Percentiles rank a stretch among this genome's conserved stretches.
These are phyloP conservation scores for Lonicera japonica DNA, from an alignment of 129 eudicot genomes.

Conservation along the genomic window DNA sequence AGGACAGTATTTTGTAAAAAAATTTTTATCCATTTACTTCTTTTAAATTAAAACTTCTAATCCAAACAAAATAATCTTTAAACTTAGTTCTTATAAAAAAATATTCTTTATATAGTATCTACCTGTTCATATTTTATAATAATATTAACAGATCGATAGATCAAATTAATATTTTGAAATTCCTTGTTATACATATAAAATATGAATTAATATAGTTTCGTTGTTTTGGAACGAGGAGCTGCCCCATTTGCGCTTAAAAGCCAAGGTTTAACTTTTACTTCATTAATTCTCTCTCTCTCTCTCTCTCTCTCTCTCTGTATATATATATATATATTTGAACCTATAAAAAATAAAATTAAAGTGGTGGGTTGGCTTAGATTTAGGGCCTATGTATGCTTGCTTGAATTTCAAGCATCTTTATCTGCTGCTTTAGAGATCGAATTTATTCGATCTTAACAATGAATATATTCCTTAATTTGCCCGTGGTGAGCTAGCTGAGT, in stretches of 20 bases:
- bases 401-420: slow-evolving; percentile 74
- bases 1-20: too few relatives aligned
- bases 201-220: too few relatives aligned
- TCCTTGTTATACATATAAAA: too few relatives aligned
- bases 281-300: slow-evolving; percentile 1
- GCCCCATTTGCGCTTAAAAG: slow-evolving; percentile 28
- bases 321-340: neutral
- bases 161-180: too few relatives aligned
- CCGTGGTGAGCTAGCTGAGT: slow-evolving; percentile 12
- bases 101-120: too few relatives aligned
- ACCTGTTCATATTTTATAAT: too few relatives aligned
- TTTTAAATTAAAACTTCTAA: too few relatives aligned
- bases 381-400: slow-evolving; percentile 38
- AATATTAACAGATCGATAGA: too few relatives aligned
- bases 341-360: slow-evolving; percentile 20
- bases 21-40: too few relatives aligned
- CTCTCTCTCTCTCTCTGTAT: too few relatives aligned
- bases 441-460: slow-evolving; percentile 51
- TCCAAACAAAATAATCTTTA: too few relatives aligned
- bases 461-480: slow-evolving; percentile 61
- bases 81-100: too few relatives aligned
- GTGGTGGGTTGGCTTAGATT: slow-evolving; percentile 20
- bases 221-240: slow-evolving; percentile 1
- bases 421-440: slow-evolving; percentile 43
- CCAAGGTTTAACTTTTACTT: slow-evolving; percentile 55